Conservation (phyloP, 257 asterid genomes). For the Nicotiana obtusifolia region DNA sequence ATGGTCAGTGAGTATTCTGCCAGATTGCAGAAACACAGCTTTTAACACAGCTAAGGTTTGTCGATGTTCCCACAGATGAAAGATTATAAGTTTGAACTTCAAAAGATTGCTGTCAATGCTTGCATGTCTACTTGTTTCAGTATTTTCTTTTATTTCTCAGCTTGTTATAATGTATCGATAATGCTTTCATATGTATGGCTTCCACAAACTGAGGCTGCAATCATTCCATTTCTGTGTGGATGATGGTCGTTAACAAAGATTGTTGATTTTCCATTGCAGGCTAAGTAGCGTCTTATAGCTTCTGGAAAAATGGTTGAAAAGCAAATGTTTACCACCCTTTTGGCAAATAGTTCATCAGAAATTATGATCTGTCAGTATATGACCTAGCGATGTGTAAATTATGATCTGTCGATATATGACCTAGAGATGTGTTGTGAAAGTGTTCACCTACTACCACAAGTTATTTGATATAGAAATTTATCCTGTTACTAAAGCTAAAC, state of each 20-base stretch:
- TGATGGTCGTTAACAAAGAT: neutral
- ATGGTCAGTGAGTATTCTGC: conserved; percentile 91
- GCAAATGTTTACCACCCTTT: neutral
- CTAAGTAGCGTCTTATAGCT: neutral
- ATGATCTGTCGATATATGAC: neutral
- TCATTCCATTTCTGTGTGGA: neutral
- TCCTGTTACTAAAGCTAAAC: neutral
- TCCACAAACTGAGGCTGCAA: conserved; percentile 1
- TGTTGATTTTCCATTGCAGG: neutral
- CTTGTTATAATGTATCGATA: neutral
- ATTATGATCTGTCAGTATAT: neutral
- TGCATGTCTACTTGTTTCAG: neutral
- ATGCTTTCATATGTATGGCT: neutral
- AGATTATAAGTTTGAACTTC: neutral
- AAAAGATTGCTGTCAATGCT: neutral
- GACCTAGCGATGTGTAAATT: neutral
- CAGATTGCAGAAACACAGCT: conserved; percentile 73
- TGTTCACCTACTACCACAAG: neutral
- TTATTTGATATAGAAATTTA: neutral
- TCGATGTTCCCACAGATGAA: neutral
- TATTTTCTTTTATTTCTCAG: neutral
- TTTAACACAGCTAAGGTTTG: conserved; percentile 82
- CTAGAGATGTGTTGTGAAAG: neutral
- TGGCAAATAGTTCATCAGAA: neutral
- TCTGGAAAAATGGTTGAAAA: neutral